Evolutionary conservation across 495 filamentous ascomycete species (phyloP).

Genomic region (Polyplosphaeria fusca): DNA sequence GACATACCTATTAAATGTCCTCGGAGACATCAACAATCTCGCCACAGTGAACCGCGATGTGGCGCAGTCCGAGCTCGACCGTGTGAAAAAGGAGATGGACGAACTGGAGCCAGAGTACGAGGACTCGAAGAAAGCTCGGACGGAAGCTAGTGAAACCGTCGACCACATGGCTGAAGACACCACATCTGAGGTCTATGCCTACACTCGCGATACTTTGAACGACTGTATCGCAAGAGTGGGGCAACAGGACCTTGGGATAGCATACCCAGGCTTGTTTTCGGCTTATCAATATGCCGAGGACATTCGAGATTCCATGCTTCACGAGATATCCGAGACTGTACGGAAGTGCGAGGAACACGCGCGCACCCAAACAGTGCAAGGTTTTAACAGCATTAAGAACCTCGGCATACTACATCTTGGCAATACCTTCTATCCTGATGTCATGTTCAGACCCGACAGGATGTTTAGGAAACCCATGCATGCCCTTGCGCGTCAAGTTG

Average conservation of each 20-base stretch:
- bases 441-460: slow-evolving; percentile 80
- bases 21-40: slow-evolving; percentile 77
- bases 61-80: slow-evolving; percentile 78
- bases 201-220: slow-evolving; percentile 71
- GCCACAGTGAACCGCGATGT: slow-evolving; percentile 86
- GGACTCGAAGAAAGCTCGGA: slow-evolving; percentile 73
- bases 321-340: slow-evolving; percentile 76
- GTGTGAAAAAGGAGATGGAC: slow-evolving; percentile 73
- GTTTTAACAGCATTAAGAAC: slow-evolving; percentile 83
- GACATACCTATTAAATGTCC: slow-evolving; percentile 91
- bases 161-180: slow-evolving; percentile 80
- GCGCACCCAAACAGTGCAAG: slow-evolving; percentile 68
- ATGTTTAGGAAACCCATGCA: slow-evolving; percentile 89
- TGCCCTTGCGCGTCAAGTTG: slow-evolving; percentile 73
- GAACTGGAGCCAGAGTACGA: slow-evolving; percentile 84
- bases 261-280: slow-evolving; percentile 79
- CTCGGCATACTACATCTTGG: slow-evolving; percentile 87
- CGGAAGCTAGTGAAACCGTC: slow-evolving; percentile 77
- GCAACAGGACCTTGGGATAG: slow-evolving; percentile 70
- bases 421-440: slow-evolving; percentile 67
- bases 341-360: slow-evolving; percentile 79
- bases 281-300: slow-evolving; percentile 94
- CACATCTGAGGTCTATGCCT: slow-evolving; percentile 76
- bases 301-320: slow-evolving; percentile 82
- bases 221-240: slow-evolving; percentile 71